Evolutionary conservation across 75 land plant genomes (phyloP), one percentile per base, ranked within the genome.

Genomic region (Pinus albicaulis): DNA sequence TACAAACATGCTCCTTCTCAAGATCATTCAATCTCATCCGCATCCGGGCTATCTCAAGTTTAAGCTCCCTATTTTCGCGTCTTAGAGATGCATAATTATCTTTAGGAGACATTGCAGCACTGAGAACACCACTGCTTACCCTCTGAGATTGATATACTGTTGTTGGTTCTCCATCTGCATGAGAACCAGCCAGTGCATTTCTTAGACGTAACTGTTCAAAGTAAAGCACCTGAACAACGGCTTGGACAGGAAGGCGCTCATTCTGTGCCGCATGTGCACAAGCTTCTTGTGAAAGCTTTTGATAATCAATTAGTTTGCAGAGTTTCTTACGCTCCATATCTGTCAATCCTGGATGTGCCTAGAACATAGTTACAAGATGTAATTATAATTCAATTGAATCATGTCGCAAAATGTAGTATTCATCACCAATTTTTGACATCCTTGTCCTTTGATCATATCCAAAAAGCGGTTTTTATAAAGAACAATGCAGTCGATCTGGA

Each of bases 211-310:
- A 26, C 72, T 98, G 99, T 84, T 98, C 99, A 71, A 87, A 89
- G 65, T 95, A 98, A 56, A 98, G 98, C 4, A 98, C 98, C 78
- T 95, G 99, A 26, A 98, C 94, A 0, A 85, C 85, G 1, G 89
- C 82, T 71, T 98, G 99, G 52, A 98, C 83, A 10, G 99, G 99
- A 17, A 98, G 89, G 75, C 99, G 89, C 74, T 98, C 99, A 75
- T 98, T 98, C 74, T 98, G 98, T 14, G 99, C 99, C 22, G 99
- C 99, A 76, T 98, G 99, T 28, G 91, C 81, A 58, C 92, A 89
- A 7, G 96, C 98, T 76, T 97, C 98, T 75, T 87, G 98, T 55
- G 99, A 92, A 31, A 97, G 84, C 83, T 97, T 98, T 57, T 92
- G 99, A 71, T 83, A 92, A 74, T 98, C 95, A 41, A 98, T 87